Percentiles rank a stretch among this genome's conserved stretches.
Conservation (phyloP, 2,329 filamentous ascomycete species). For the Pestalotiopsis sp. region DNA sequence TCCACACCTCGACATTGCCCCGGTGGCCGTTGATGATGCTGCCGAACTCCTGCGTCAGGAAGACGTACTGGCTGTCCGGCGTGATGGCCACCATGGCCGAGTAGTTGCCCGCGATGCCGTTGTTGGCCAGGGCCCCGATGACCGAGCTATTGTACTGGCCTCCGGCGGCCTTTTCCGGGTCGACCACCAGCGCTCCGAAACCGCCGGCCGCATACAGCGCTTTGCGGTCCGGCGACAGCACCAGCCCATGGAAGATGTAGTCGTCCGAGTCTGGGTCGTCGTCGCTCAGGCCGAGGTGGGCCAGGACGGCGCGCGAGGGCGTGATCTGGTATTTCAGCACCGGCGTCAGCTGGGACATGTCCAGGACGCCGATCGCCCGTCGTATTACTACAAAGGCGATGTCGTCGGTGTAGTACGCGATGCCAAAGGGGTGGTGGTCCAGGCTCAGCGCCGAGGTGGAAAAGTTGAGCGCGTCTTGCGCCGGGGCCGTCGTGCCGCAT, state of each 20-base stretch:
- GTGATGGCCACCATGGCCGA: slow-evolving; percentile 4
- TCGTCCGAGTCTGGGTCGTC: slow-evolving; percentile 1
- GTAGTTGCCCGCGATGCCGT: slow-evolving; percentile 7
- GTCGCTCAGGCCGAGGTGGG: neutral
- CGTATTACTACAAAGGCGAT: slow-evolving; percentile 4
- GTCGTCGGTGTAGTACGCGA: neutral
- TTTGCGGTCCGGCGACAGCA: neutral
- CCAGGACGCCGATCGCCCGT: neutral
- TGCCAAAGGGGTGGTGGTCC: slow-evolving; percentile 11
- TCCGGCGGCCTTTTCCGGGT: neutral
- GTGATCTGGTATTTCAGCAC: neutral
- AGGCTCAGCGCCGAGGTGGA: neutral
- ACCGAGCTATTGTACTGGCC: neutral
- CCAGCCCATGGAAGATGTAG: slow-evolving; percentile 8
- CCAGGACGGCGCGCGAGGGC: neutral
- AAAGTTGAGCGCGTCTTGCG: neutral
- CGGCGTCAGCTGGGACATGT: neutral
- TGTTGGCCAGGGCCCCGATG: slow-evolving; percentile 1
- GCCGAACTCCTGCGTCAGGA: slow-evolving; percentile 10
- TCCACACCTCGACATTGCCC: slow-evolving; percentile 6
- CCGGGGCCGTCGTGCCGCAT: neutral
- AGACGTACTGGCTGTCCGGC: slow-evolving; percentile 1
- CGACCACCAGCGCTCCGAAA: neutral
- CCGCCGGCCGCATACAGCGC: slow-evolving; percentile 2
- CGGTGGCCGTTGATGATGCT: neutral